These are phyloP conservation scores for Parathielavia hyrcaniae DNA, from an alignment of 495 filamentous ascomycete genomes.

Conservation along the genomic window DNA sequence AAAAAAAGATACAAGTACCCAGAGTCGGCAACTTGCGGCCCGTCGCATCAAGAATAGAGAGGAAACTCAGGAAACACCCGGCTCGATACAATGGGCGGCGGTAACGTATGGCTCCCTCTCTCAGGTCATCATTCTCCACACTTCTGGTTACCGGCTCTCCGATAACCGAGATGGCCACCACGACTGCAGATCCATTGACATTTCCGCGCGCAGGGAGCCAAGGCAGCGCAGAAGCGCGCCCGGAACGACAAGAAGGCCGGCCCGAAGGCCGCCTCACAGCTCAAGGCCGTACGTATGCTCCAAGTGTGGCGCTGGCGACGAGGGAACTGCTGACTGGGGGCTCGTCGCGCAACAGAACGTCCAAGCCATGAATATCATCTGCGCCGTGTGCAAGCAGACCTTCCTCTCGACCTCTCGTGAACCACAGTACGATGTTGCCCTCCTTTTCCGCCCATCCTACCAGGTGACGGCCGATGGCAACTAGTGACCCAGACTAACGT, in stretches of 20 bases:
- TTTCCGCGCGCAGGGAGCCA: slow-evolving; percentile 43
- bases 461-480: neutral
- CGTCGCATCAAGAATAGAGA: neutral
- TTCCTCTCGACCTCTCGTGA: slow-evolving; percentile 52
- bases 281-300: slow-evolving; percentile 43
- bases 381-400: slow-evolving; percentile 50
- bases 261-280: slow-evolving; percentile 50
- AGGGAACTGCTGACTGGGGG: slow-evolving; percentile 6
- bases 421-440: slow-evolving; percentile 1
- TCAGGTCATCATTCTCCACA: neutral
- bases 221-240: slow-evolving; percentile 53
- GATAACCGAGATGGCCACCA: slow-evolving; percentile 7
- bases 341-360: slow-evolving; percentile 36
- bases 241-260: slow-evolving; percentile 46
- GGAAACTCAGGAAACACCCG: neutral
- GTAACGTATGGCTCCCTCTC: slow-evolving; percentile 41
- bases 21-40: neutral
- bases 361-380: slow-evolving; percentile 52
- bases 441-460: neutral
- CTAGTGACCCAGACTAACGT: neutral
- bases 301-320: neutral
- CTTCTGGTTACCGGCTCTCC: slow-evolving; percentile 3
- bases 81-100: slow-evolving; percentile 42
- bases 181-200: slow-evolving; percentile 2
- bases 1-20: slow-evolving; percentile 6